phyloP scores from a whole-genome alignment of 345 rosid species.

The Citrus medica region DNA sequence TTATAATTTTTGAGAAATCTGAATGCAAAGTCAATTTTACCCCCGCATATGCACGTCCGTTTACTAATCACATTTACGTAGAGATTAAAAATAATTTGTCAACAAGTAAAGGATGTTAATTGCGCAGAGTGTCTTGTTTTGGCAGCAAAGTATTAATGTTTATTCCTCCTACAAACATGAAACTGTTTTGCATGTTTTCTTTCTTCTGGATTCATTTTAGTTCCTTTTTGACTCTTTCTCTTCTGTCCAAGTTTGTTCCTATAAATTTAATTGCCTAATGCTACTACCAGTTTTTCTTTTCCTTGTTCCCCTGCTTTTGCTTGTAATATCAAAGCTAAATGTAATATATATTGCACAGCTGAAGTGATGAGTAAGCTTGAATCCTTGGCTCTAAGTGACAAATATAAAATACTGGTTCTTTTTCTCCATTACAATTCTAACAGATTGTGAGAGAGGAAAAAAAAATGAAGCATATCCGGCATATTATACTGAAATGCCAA shows the following conservation, averaged over 20 bases:
- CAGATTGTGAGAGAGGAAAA: not conserved
- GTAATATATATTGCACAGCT: not conserved
- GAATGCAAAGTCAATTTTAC: no score
- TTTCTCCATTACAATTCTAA: not conserved
- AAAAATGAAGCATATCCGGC: not conserved
- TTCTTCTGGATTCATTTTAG: not conserved
- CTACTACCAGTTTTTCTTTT: not conserved
- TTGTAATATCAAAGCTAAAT: not conserved
- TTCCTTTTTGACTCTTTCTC: not conserved
- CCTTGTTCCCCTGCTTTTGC: not conserved
- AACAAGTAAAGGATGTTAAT: no score
- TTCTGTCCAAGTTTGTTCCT: not conserved
- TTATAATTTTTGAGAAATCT: no score
- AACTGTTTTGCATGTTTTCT: no score
- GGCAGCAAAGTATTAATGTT: no score
- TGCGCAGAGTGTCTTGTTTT: no score
- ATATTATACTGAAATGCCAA: not conserved
- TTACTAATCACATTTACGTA: no score
- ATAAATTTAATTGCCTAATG: not conserved
- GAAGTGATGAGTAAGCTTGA: not conserved
- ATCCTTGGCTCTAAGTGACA: not conserved
- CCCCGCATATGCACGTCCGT: no score
- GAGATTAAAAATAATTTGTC: no score
- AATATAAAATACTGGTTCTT: not conserved
- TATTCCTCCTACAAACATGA: no score